phyloP scores from a whole-genome alignment of 345 rosid genomes.

The Heritiera fomes region DNA sequence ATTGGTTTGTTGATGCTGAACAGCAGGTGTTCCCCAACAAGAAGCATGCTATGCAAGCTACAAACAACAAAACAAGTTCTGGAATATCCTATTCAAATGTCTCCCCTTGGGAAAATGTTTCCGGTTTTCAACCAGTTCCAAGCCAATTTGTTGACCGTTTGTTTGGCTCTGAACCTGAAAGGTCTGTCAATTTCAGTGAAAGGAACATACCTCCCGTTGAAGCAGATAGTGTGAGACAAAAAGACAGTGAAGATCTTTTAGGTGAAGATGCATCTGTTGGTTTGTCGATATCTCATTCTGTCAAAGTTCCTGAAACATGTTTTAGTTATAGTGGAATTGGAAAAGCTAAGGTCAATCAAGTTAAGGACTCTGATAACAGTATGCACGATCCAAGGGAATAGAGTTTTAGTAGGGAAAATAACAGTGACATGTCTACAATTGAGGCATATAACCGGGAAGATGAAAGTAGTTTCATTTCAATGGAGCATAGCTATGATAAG shows the following conservation, averaged over 20 bases:
- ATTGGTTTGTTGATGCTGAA: constrained; percentile 70
- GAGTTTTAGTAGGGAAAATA: constrained; percentile 36
- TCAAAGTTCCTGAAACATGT: constrained; percentile 56
- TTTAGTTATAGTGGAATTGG: constrained; percentile 55
- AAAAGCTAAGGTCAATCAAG: constrained; percentile 63
- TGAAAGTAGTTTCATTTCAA: constrained; percentile 46
- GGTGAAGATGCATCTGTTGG: constrained; percentile 52
- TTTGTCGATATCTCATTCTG: constrained; percentile 56
- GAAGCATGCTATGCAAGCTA: constrained; percentile 64
- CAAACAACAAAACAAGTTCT: constrained; percentile 27
- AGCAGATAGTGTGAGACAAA: constrained; percentile 32
- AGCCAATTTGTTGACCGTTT: constrained; percentile 63
- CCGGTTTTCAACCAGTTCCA: constrained; percentile 61
- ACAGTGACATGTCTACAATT: constrained; percentile 36
- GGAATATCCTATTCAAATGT: no score
- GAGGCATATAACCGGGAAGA: constrained; percentile 42
- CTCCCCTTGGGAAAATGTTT: constrained; percentile 22
- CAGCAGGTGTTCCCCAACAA: constrained; percentile 70
- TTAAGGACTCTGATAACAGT: constrained; percentile 49
- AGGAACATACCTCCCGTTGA: constrained; percentile 49
- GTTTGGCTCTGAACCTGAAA: constrained; percentile 58
- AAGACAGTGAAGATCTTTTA: constrained; percentile 38
- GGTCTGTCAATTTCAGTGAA: constrained; percentile 52
- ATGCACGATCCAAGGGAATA: constrained; percentile 44
- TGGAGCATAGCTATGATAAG: constrained; percentile 41